Conservation (phyloP, 441 rosid species). For the Bocquillonia castaneifolia region DNA sequence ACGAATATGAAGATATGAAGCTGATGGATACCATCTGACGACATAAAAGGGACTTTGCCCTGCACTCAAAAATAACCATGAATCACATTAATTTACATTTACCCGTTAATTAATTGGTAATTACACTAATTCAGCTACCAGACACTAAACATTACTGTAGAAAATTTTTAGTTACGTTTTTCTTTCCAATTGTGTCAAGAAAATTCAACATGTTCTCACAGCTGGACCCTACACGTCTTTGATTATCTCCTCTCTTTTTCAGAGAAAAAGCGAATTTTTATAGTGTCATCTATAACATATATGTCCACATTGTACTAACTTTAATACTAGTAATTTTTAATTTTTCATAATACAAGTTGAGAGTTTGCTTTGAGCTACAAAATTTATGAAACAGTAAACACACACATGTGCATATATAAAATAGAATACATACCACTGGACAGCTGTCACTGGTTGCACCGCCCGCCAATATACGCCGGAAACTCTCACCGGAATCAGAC, state of each 20-base stretch:
- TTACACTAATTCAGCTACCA: too few species aligned
- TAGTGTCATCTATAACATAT: too few species aligned
- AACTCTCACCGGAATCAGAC: slow-evolving; percentile 28
- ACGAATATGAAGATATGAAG: slow-evolving; percentile 85
- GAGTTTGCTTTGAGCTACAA: too few species aligned
- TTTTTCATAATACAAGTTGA: too few species aligned
- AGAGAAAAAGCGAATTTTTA: neutral
- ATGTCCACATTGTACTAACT: neutral
- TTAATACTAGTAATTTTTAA: too few species aligned
- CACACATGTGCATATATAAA: too few species aligned
- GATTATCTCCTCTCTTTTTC: neutral
- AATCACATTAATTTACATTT: too few species aligned
- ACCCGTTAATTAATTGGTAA: too few species aligned
- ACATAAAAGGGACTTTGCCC: slow-evolving; percentile 68
- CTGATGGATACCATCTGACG: slow-evolving; percentile 74
- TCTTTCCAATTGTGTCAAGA: neutral
- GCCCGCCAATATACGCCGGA: slow-evolving; percentile 55
- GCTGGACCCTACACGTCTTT: too few species aligned
- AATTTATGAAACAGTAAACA: too few species aligned
- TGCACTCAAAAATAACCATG: slow-evolving; percentile 27
- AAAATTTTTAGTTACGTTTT: neutral
- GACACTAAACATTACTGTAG: too few species aligned
- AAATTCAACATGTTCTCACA: neutral
- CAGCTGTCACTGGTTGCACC: slow-evolving; percentile 41
- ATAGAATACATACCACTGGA: slow-evolving; percentile 36